Conservation (phyloP, 352 stramenopile species). For the Phytophthora pseudosyringae region DNA sequence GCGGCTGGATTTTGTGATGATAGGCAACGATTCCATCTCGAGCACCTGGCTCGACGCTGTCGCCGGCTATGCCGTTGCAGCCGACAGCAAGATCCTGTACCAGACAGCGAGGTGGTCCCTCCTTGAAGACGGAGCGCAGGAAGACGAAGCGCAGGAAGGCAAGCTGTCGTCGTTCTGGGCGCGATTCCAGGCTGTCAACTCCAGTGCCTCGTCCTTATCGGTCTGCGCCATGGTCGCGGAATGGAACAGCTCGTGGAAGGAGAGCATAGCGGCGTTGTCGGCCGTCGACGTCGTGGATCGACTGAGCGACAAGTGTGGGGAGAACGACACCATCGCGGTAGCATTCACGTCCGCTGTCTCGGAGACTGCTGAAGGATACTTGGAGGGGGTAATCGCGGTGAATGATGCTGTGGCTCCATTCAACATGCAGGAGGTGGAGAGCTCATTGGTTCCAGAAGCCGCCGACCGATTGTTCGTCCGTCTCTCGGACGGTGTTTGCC, state of each 20-base stretch:
- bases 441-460: slow-evolving; percentile 11
- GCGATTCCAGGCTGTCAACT: slow-evolving; percentile 31
- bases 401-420: slow-evolving; percentile 25
- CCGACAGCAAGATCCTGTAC: slow-evolving; percentile 22
- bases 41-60: slow-evolving; percentile 13
- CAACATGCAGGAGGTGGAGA: slow-evolving; percentile 22
- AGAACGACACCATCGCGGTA: slow-evolving; percentile 42
- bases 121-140: slow-evolving; percentile 23
- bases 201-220: background rate
- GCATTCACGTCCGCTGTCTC: slow-evolving; percentile 33
- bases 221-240: slow-evolving; percentile 38
- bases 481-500: slow-evolving; percentile 30
- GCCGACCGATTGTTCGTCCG: slow-evolving; percentile 42
- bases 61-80: slow-evolving; percentile 8
- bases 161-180: slow-evolving; percentile 35
- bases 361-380: slow-evolving; percentile 7
- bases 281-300: slow-evolving; percentile 24
- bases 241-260: slow-evolving; percentile 32
- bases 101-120: slow-evolving; percentile 23
- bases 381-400: slow-evolving; percentile 27
- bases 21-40: slow-evolving; percentile 16
- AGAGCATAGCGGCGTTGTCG: slow-evolving; percentile 9
- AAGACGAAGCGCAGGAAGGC: slow-evolving; percentile 3
- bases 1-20: slow-evolving; percentile 23
- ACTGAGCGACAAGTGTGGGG: slow-evolving; percentile 20